phyloP scores from a whole-genome alignment of 1,284 basidiomycete genomes.

The Marasmius sp. region DNA sequence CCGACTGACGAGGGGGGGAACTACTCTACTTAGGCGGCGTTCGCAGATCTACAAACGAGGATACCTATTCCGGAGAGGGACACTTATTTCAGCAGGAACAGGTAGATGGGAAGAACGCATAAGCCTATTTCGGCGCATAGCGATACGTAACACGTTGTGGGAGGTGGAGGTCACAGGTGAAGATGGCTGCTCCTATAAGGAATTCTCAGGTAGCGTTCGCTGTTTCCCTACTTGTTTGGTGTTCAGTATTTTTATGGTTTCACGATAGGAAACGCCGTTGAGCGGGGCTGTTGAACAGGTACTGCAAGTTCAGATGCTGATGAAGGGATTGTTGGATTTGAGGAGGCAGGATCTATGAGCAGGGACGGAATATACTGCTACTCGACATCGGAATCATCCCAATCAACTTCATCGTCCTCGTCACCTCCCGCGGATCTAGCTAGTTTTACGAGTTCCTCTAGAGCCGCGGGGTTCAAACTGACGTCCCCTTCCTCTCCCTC shows the following conservation, averaged over 20 bases:
- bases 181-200: constrained; percentile 71
- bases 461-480: constrained; percentile 45
- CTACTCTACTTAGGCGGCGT: constrained; percentile 44
- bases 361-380: constrained; percentile 15
- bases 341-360: constrained; percentile 58
- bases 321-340: constrained; percentile 77
- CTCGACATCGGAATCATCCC: constrained; percentile 57
- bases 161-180: constrained; percentile 84
- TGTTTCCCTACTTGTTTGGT: not conserved
- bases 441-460: constrained; percentile 52
- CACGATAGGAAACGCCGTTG: constrained; percentile 50
- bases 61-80: constrained; percentile 68
- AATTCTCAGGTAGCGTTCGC: constrained; percentile 49
- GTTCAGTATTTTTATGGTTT: not conserved
- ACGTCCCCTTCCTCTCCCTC: constrained; percentile 26
- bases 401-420: constrained; percentile 55
- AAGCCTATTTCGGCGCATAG: constrained; percentile 69
- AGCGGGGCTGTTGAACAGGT: constrained; percentile 66
- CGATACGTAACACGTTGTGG: constrained; percentile 77
- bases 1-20: not conserved
- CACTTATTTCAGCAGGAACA: constrained; percentile 77
- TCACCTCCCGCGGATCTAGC: constrained; percentile 34
- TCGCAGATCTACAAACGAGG: constrained; percentile 79
- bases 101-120: constrained; percentile 69
- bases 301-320: constrained; percentile 72